A percentile compares a stretch with the other conserved stretches of the same genome.
Evolutionary conservation across 257 asterid species (phyloP).

Genomic region (Datura wrightii): DNA sequence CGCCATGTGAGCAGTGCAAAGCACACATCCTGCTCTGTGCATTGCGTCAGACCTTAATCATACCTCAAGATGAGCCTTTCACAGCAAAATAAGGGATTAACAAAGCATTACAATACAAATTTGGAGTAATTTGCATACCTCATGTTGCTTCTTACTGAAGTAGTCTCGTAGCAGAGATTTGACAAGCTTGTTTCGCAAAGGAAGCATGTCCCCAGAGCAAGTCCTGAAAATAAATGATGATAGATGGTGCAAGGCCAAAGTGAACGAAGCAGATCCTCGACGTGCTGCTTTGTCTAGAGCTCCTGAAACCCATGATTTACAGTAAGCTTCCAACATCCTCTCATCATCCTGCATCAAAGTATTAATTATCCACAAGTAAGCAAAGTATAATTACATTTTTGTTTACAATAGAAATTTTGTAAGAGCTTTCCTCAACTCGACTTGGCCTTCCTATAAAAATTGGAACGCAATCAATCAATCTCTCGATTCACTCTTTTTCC

Average conservation of each 20-base stretch:
- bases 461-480: background rate
- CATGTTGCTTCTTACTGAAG: slow-evolving; percentile 68
- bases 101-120: background rate
- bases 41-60: background rate
- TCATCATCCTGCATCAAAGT: slow-evolving; percentile 71
- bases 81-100: background rate
- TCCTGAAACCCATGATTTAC: slow-evolving; percentile 84
- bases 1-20: background rate
- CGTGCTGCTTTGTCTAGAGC: slow-evolving; percentile 81
- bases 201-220: slow-evolving; percentile 41
- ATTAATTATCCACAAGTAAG: slow-evolving; percentile 24
- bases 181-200: slow-evolving; percentile 67
- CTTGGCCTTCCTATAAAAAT: background rate
- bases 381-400: background rate
- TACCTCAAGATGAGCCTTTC: background rate
- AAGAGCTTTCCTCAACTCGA: slow-evolving; percentile 27
- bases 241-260: slow-evolving; percentile 76
- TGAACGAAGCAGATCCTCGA: slow-evolving; percentile 64
- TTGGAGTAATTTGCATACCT: slow-evolving; percentile 53
- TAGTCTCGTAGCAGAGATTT: slow-evolving; percentile 77
- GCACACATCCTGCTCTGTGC: background rate
- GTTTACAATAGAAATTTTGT: background rate
- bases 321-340: slow-evolving; percentile 78
- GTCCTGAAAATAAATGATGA: slow-evolving; percentile 68
- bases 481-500: background rate